These are phyloP conservation scores for Epithele typhae DNA, from an alignment of 768 basidiomycete species.

Conservation along the genomic window DNA sequence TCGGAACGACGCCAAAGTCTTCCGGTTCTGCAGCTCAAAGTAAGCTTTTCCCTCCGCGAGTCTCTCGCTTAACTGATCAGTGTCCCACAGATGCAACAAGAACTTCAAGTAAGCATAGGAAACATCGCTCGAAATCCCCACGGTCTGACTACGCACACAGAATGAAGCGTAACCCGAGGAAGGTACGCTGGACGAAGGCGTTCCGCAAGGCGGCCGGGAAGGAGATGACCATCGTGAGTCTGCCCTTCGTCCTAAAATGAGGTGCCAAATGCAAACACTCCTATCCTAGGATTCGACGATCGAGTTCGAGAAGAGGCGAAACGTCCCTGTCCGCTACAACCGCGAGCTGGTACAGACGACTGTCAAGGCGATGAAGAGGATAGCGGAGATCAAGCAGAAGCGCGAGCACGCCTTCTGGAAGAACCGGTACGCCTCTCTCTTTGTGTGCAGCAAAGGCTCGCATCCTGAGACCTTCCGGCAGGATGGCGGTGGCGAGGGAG, in stretches of 20 bases:
- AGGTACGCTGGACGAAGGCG: slow-evolving; percentile 99
- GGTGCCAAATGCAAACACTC: slow-evolving; percentile 4
- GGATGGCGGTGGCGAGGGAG: slow-evolving; percentile 82
- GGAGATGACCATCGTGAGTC: slow-evolving; percentile 91
- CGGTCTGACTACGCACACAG: slow-evolving; percentile 36
- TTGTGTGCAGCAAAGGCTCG: too few relatives aligned
- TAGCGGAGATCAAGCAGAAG: slow-evolving; percentile 86
- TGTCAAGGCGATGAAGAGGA: slow-evolving; percentile 92
- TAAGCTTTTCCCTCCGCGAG: slow-evolving; percentile 33
- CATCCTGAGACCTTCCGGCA: slow-evolving; percentile 31
- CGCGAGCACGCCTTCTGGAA: slow-evolving; percentile 97
- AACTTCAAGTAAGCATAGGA: slow-evolving; percentile 99
- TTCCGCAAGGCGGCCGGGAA: slow-evolving; percentile 98
- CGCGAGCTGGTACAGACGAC: slow-evolving; percentile 91
- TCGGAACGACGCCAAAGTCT: slow-evolving; percentile 96
- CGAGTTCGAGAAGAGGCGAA: slow-evolving; percentile 98
- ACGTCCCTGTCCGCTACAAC: slow-evolving; percentile 95
- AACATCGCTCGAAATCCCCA: background rate
- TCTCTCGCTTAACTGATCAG: slow-evolving; percentile 4
- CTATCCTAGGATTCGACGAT: slow-evolving; percentile 85
- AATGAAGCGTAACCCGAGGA: slow-evolving; percentile 99
- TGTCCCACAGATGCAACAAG: slow-evolving; percentile 78
- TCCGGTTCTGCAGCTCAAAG: slow-evolving; percentile 98
- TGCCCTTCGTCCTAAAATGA: too few relatives aligned
- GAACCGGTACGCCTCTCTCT: slow-evolving; percentile 51